Evolutionary conservation across 768 basidiomycete species (phyloP).

Genomic region (Collybia mongolica): DNA sequence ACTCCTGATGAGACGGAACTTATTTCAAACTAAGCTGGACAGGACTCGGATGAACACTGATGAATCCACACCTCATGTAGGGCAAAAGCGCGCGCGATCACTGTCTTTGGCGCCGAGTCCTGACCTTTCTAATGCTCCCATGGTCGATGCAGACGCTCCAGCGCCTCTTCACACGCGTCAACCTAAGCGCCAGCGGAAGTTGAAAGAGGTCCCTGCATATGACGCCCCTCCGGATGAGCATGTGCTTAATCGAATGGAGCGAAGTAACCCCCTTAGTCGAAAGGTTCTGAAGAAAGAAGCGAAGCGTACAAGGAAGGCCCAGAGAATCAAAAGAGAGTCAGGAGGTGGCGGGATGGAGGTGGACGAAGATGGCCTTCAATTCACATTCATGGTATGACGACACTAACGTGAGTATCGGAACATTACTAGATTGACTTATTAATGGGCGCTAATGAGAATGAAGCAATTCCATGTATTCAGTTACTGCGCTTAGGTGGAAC

Average conservation of each 20-base stretch:
- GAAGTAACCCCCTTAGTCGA: slow-evolving; percentile 59
- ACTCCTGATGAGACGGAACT: no score
- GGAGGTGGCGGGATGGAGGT: slow-evolving; percentile 41
- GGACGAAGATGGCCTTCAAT: slow-evolving; percentile 43
- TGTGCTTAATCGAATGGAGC: slow-evolving; percentile 44
- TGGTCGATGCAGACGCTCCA: slow-evolving; percentile 13
- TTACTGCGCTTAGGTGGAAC: no score
- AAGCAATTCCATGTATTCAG: no score
- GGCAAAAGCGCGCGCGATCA: slow-evolving; percentile 37
- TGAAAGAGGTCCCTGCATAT: slow-evolving; percentile 53
- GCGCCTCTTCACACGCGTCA: slow-evolving; percentile 30
- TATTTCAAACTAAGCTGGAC: not conserved
- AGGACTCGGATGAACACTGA: slow-evolving; percentile 36
- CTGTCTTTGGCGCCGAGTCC: slow-evolving; percentile 24
- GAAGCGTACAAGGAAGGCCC: slow-evolving; percentile 59
- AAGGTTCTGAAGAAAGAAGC: slow-evolving; percentile 61
- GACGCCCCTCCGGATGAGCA: slow-evolving; percentile 49
- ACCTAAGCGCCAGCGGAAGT: slow-evolving; percentile 62
- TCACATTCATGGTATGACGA: slow-evolving; percentile 41
- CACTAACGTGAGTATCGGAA: no score
- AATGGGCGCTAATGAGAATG: no score
- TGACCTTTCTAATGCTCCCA: slow-evolving; percentile 10
- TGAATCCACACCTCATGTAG: slow-evolving; percentile 26
- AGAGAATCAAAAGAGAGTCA: slow-evolving; percentile 25
- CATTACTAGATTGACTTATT: no score